Evolutionary conservation across 2,329 filamentous ascomycete genomes (phyloP).

Genomic region (Cordyceps sp.): DNA sequence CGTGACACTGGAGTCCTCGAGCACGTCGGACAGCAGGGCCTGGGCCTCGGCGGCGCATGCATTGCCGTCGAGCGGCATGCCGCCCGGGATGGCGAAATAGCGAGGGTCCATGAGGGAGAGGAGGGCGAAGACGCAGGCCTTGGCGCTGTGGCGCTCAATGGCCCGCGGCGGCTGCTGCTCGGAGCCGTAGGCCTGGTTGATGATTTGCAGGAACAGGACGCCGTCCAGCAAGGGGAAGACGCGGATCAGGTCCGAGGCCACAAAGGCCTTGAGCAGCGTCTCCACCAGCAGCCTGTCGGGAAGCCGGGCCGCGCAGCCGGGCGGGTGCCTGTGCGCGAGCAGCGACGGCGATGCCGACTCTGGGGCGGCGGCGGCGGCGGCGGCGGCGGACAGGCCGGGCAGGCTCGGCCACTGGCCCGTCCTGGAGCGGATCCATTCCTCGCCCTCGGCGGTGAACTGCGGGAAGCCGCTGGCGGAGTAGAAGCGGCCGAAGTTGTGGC

Average conservation of each 20-base stretch:
- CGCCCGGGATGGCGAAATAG: slow-evolving; percentile 5
- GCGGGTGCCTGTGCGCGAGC: not conserved
- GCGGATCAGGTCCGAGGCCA: slow-evolving; percentile 18
- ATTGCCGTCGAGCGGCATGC: slow-evolving; percentile 20
- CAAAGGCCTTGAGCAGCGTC: slow-evolving; percentile 9
- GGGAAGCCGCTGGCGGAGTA: slow-evolving; percentile 30
- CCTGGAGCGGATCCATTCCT: slow-evolving; percentile 27
- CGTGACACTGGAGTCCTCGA: slow-evolving; percentile 25
- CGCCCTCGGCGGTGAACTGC: slow-evolving; percentile 27
- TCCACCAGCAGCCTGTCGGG: slow-evolving; percentile 16
- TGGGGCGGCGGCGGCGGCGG: not conserved
- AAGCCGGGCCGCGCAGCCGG: slow-evolving; percentile 8
- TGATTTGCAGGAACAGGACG: slow-evolving; percentile 26
- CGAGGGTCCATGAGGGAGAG: slow-evolving; percentile 15
- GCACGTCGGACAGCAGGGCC: slow-evolving; percentile 21
- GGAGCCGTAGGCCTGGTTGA: slow-evolving; percentile 20
- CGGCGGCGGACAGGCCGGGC: slow-evolving; percentile 2
- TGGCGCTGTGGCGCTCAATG: slow-evolving; percentile 17
- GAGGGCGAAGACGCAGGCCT: slow-evolving; percentile 32
- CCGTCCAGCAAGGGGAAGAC: slow-evolving; percentile 32
- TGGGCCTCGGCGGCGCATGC: slow-evolving; percentile 22
- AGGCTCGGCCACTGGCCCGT: slow-evolving; percentile 18
- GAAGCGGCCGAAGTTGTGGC: slow-evolving; percentile 26
- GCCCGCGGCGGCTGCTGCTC: no score
- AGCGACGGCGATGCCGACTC: not conserved